These are phyloP conservation scores for Mycena capillaripes DNA, from an alignment of 768 basidiomycete species.

Conservation along the genomic window DNA sequence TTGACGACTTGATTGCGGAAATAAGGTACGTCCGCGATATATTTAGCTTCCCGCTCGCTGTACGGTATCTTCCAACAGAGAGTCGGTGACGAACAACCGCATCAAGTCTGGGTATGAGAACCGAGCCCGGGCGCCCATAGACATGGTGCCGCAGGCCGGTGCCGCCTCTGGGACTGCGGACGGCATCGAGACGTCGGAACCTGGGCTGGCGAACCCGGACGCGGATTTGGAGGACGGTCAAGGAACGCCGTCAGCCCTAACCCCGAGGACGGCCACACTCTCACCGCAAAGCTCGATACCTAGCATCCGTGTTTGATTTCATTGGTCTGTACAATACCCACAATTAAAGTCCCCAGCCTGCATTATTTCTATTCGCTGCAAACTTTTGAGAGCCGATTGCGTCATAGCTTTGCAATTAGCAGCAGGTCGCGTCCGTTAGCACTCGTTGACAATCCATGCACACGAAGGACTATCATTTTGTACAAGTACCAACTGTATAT, in stretches of 20 bases:
- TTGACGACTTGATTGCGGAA: conserved; percentile 86
- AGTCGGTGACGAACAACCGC: conserved; percentile 86
- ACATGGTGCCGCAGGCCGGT: conserved; percentile 80
- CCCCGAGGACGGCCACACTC: conserved; percentile 46
- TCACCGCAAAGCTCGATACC: conserved; percentile 58
- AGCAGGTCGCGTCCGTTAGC: no score
- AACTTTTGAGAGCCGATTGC: background rate
- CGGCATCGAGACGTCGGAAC: conserved; percentile 72
- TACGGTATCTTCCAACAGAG: conserved; percentile 57
- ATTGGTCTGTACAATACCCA: background rate
- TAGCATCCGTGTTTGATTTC: conserved; percentile 53
- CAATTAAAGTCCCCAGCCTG: background rate
- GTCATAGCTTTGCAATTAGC: no score
- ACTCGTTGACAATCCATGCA: no score
- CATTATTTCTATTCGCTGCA: background rate
- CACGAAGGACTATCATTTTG: no score
- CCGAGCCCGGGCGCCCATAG: conserved; percentile 74
- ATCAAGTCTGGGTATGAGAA: conserved; percentile 82
- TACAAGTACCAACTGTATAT: no score
- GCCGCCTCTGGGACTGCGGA: conserved; percentile 74
- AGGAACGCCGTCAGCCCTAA: conserved; percentile 43
- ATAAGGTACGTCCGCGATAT: conserved; percentile 67
- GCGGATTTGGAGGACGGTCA: conserved; percentile 60
- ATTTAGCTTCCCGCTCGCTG: conserved; percentile 15
- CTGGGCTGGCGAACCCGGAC: conserved; percentile 60